phyloP scores from a whole-genome alignment of 164 flowering plant genomes.

The Stephania cephalantha region DNA sequence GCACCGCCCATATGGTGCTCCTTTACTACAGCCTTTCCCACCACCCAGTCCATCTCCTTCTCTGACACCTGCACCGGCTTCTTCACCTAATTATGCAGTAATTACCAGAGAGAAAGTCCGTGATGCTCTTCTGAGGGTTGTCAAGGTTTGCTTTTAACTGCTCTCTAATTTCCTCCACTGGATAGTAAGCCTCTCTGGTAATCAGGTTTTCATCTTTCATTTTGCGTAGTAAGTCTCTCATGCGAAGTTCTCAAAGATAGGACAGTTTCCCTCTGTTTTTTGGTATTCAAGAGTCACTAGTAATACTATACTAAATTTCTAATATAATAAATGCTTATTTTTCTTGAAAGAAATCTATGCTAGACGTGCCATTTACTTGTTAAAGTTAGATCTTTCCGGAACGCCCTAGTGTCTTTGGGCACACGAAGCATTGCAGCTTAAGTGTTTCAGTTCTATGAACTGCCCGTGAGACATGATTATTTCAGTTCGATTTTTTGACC shows the following conservation, averaged over 20 bases:
- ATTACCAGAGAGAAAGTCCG: constrained; percentile 17
- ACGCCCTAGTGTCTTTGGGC: background rate
- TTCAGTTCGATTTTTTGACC: background rate
- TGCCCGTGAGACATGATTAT: background rate
- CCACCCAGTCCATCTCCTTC: constrained; percentile 18
- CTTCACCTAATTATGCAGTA: constrained; percentile 4
- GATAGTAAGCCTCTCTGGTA: background rate
- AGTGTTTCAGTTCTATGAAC: background rate
- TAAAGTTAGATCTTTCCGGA: no score
- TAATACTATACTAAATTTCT: no score
- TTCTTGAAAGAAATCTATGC: no score
- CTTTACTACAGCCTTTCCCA: constrained; percentile 16
- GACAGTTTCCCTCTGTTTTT: no score
- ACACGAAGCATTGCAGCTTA: background rate
- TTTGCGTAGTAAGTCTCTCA: background rate
- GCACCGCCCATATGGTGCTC: constrained; percentile 12
- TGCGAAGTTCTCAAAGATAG: no score
- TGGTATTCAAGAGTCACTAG: no score
- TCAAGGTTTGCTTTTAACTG: constrained; percentile 8
- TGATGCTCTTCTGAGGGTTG: constrained; percentile 13
- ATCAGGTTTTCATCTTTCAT: background rate
- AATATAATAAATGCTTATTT: no score
- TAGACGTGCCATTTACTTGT: no score
- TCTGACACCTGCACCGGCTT: constrained; percentile 8
- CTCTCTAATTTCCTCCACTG: background rate